Percentiles rank a stretch among this genome's conserved stretches.
phyloP scores from a whole-genome alignment of 1,139 yeast species.

The Saccharomyces uvarum region DNA sequence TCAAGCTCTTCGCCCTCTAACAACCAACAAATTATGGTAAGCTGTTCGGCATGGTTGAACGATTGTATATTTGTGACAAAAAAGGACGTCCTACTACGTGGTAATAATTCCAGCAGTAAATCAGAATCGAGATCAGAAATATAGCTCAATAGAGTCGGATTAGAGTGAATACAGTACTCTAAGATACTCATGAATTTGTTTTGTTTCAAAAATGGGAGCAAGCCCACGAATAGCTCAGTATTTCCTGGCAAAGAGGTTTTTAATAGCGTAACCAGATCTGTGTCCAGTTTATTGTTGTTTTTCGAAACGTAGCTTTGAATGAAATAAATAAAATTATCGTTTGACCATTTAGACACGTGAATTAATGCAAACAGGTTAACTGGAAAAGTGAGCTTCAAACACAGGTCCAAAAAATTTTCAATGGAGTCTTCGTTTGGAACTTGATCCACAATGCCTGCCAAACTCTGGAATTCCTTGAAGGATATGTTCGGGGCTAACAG shows the following conservation, averaged over 20 bases:
- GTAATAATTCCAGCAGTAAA: background rate
- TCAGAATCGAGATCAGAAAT: background rate
- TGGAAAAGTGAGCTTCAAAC: constrained; percentile 2
- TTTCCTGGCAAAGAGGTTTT: background rate
- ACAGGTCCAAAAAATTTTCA: constrained; percentile 6
- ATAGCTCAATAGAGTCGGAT: background rate
- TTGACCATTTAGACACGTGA: constrained; percentile 1
- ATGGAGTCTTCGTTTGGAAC: constrained; percentile 1
- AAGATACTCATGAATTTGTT: background rate
- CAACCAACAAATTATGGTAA: background rate
- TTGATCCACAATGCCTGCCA: constrained; percentile 4
- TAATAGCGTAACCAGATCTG: background rate
- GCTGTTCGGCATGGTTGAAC: background rate
- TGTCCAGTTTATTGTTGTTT: background rate
- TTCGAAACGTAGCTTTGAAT: background rate
- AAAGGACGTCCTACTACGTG: background rate
- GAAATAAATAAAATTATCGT: background rate
- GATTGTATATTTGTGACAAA: background rate
- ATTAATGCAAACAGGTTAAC: background rate
- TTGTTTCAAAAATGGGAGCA: background rate
- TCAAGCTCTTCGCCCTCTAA: background rate
- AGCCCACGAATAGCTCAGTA: background rate
- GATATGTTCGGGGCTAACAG: constrained; percentile 18
- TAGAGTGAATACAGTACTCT: background rate
- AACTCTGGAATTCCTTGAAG: constrained; percentile 6